phyloP scores from a whole-genome alignment of 352 stramenopile species.

The Phytophthora pisi region DNA sequence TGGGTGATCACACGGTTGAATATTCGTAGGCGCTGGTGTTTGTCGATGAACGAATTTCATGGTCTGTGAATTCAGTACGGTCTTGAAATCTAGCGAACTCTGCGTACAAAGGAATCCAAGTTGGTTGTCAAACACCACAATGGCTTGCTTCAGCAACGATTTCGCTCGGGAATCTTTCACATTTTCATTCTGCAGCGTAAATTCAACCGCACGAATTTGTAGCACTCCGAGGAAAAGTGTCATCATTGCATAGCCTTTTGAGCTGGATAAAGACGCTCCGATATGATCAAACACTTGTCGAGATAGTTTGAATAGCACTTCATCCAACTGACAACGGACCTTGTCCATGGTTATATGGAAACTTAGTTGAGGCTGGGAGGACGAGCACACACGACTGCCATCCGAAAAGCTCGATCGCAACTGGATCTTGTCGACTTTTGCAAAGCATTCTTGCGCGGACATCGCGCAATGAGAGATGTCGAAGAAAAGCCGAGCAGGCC shows the following conservation, averaged over 20 bases:
- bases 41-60: slow-evolving; percentile 40
- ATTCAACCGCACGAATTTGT: slow-evolving; percentile 56
- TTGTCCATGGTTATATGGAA: slow-evolving; percentile 47
- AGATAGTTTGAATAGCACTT: slow-evolving; percentile 27
- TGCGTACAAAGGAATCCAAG: slow-evolving; percentile 51
- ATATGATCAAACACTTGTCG: slow-evolving; percentile 12
- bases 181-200: slow-evolving; percentile 45
- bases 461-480: slow-evolving; percentile 44
- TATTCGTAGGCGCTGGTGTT: not conserved
- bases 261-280: not conserved
- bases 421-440: slow-evolving; percentile 43
- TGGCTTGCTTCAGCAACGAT: slow-evolving; percentile 59
- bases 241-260: slow-evolving; percentile 2
- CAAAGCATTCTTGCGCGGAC: slow-evolving; percentile 35
- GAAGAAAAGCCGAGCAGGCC: slow-evolving; percentile 41
- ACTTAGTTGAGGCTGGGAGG: slow-evolving; percentile 56
- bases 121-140: slow-evolving; percentile 67
- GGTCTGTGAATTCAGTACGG: slow-evolving; percentile 42
- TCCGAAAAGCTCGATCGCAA: slow-evolving; percentile 64
- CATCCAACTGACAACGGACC: slow-evolving; percentile 55
- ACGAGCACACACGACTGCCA: slow-evolving; percentile 42
- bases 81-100: slow-evolving; percentile 63
- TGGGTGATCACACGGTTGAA: not conserved
- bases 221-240: slow-evolving; percentile 62
- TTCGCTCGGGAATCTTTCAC: slow-evolving; percentile 37